Evolutionary conservation across 192 early-diverging fungal species (phyloP).

Genomic region (Backusella tuberculispora): DNA sequence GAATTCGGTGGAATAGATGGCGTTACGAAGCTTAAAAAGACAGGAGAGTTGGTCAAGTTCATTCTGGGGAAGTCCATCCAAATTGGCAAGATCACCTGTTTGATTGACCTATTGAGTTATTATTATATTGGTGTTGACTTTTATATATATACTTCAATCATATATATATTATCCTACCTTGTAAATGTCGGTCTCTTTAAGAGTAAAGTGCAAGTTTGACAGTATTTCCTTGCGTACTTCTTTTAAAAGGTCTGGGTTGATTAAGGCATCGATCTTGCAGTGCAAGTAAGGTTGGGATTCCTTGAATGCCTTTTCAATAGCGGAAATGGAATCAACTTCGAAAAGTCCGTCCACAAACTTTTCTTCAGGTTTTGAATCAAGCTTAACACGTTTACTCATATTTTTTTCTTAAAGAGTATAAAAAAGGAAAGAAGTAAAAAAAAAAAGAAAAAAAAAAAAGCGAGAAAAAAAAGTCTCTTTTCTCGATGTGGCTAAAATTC

Average conservation of each 20-base stretch:
- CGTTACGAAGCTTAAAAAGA: slow-evolving; percentile 68
- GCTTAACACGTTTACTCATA: slow-evolving; percentile 20
- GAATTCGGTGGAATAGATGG: slow-evolving; percentile 76
- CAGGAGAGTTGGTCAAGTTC: slow-evolving; percentile 61
- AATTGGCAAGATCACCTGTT: slow-evolving; percentile 82
- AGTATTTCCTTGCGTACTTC: slow-evolving; percentile 70
- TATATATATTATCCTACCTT: slow-evolving; percentile 47
- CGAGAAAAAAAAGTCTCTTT: neutral
- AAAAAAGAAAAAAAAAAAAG: neutral
- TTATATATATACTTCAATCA: neutral
- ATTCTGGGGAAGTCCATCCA: slow-evolving; percentile 68
- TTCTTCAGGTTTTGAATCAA: slow-evolving; percentile 16
- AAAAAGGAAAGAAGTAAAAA: neutral
- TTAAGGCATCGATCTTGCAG: slow-evolving; percentile 61
- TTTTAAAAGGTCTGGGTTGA: slow-evolving; percentile 62
- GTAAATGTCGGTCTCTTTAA: slow-evolving; percentile 89
- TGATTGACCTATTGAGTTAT: slow-evolving; percentile 57
- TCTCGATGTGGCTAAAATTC: neutral
- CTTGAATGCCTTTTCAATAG: slow-evolving; percentile 21
- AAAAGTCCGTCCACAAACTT: slow-evolving; percentile 18
- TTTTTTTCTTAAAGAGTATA: neutral
- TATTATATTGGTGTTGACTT: neutral
- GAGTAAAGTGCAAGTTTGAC: slow-evolving; percentile 65
- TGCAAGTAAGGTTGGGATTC: slow-evolving; percentile 67
- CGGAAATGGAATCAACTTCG: neutral